Conservation (phyloP, 257 asterid genomes). For the Linderniella brevidens region DNA sequence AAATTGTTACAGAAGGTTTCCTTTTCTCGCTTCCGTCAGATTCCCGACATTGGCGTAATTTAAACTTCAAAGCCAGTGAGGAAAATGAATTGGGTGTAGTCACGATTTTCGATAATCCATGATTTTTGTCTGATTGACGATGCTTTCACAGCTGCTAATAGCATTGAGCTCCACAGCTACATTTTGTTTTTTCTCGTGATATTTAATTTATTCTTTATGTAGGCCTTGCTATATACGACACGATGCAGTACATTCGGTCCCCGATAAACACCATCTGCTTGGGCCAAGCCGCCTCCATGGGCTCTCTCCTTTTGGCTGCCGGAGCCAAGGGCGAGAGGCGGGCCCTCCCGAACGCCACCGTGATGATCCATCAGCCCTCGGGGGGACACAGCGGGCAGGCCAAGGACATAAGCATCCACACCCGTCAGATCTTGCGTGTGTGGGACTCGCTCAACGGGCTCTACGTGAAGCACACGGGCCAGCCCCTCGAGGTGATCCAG, state of each 20-base stretch:
- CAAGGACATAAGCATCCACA: constrained; percentile 72
- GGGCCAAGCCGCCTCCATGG: constrained; percentile 99
- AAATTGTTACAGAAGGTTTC: no score
- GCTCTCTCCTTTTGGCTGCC: constrained; percentile 85
- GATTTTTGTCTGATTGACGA: no score
- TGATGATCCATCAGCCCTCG: constrained; percentile 93
- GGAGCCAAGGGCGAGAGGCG: constrained; percentile 91
- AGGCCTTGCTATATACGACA: constrained; percentile 96
- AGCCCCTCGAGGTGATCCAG: constrained; percentile 40
- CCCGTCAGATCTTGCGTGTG: constrained; percentile 68
- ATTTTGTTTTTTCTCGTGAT: no score
- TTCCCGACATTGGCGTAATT: no score
- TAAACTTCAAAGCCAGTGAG: no score
- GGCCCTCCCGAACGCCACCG: constrained; percentile 75
- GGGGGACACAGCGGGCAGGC: constrained; percentile 95
- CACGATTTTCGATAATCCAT: no score
- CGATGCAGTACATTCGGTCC: constrained; percentile 88
- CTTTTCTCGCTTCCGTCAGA: no score
- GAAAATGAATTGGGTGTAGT: no score
- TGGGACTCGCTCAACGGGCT: constrained; percentile 70
- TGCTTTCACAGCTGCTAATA: no score
- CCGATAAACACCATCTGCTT: constrained; percentile 79
- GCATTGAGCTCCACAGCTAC: no score
- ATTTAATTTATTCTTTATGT: constrained; percentile 2
- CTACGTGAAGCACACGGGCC: constrained; percentile 80